Conservation (phyloP, 2,329 filamentous ascomycete species). For the Cladosporium sp. region DNA sequence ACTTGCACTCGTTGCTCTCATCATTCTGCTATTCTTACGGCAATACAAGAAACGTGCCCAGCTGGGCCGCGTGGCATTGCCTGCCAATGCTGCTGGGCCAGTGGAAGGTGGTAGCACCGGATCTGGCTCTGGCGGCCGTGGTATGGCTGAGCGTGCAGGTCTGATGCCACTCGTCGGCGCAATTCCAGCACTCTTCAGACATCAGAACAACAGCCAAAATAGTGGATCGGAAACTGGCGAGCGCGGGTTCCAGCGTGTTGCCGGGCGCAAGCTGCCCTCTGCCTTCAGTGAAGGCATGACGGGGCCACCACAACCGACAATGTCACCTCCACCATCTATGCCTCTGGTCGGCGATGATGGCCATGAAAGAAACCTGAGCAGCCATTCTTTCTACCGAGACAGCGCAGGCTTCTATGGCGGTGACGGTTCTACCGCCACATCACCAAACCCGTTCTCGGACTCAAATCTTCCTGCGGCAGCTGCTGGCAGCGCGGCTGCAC, state of each 20-base stretch:
- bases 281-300: constrained; percentile 51
- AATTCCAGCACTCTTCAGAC: constrained; percentile 40
- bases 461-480: constrained; percentile 2
- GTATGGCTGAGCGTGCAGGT: constrained; percentile 44
- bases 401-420: constrained; percentile 45
- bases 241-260: constrained; percentile 49
- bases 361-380: constrained; percentile 29
- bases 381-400: constrained; percentile 47
- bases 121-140: constrained; percentile 29
- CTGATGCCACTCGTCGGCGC: constrained; percentile 40
- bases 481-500: constrained; percentile 7
- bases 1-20: constrained; percentile 51
- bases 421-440: constrained; percentile 28
- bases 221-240: constrained; percentile 33
- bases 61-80: constrained; percentile 29
- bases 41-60: constrained; percentile 47
- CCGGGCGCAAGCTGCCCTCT: constrained; percentile 51
- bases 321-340: constrained; percentile 20
- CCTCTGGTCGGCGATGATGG: constrained; percentile 18
- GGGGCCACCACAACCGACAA: constrained; percentile 28
- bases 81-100: constrained; percentile 24
- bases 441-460: constrained; percentile 18
- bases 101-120: constrained; percentile 16
- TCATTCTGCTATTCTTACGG: constrained; percentile 54
- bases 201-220: constrained; percentile 33